Evolutionary conservation across 2,329 filamentous ascomycete genomes (phyloP).

Genomic region (Plenodomus tracheiphilus): DNA sequence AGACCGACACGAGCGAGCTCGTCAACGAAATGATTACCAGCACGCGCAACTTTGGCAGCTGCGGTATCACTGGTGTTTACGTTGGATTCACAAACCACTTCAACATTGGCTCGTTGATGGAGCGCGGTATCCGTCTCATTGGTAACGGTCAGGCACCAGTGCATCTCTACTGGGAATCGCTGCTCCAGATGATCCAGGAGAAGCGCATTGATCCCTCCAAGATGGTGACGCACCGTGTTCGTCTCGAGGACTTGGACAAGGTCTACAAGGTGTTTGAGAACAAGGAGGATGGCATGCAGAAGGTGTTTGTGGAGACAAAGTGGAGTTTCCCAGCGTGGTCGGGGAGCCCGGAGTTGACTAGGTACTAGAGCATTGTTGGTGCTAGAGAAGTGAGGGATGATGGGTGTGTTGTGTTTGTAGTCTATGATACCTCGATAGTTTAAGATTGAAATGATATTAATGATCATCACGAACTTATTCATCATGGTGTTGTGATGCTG

Average conservation of each 20-base stretch:
- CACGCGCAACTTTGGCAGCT: constrained; percentile 72
- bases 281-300: constrained; percentile 74
- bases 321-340: constrained; percentile 57
- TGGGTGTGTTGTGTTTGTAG: neutral
- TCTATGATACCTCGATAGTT: neutral
- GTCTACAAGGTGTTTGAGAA: constrained; percentile 69
- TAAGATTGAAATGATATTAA: neutral
- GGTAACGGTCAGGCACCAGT: constrained; percentile 73
- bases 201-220: constrained; percentile 73
- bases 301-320: constrained; percentile 70
- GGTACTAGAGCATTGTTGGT: constrained; percentile 27
- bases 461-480: neutral
- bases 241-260: constrained; percentile 54
- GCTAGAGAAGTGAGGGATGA: neutral
- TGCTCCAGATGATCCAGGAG: constrained; percentile 69
- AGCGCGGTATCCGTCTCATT: constrained; percentile 80
- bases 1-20: constrained; percentile 84
- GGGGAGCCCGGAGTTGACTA: constrained; percentile 57
- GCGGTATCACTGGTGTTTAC: constrained; percentile 75
- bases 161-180: constrained; percentile 79
- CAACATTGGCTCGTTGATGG: constrained; percentile 82
- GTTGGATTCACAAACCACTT: constrained; percentile 75
- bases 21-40: constrained; percentile 78
- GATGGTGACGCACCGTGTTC: constrained; percentile 79
- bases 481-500: too few species aligned